phyloP scores from a whole-genome alignment of 176 grass and related monocot species.

The Raddia guianensis region DNA sequence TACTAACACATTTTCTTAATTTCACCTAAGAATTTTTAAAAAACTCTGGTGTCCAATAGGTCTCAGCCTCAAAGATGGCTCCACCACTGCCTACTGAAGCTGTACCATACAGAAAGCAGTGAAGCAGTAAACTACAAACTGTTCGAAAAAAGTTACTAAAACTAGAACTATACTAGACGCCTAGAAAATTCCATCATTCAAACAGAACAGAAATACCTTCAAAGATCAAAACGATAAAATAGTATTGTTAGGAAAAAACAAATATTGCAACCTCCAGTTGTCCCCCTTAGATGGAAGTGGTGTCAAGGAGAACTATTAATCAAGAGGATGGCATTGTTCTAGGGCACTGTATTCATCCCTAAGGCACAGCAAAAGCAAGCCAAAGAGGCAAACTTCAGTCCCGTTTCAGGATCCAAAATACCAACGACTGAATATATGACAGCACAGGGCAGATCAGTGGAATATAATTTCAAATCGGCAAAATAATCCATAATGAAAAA shows the following conservation, averaged over 20 bases:
- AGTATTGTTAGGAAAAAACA: neutral
- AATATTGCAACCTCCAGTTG: slow-evolving; percentile 14
- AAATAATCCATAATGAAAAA: neutral
- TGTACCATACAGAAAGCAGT: neutral
- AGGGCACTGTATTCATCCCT: slow-evolving; percentile 83
- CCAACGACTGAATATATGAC: neutral
- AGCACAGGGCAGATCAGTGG: neutral
- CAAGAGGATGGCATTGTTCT: slow-evolving; percentile 40
- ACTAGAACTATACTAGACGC: neutral
- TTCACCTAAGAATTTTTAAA: neutral
- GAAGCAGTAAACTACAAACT: neutral
- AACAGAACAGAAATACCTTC: neutral
- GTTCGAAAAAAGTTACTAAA: neutral
- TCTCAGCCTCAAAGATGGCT: neutral
- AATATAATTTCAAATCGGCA: neutral
- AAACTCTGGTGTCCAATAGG: neutral
- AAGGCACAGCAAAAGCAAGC: slow-evolving; percentile 43
- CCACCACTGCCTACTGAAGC: neutral
- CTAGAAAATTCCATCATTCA: neutral
- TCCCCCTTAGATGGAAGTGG: neutral
- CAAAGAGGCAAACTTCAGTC: slow-evolving; percentile 85
- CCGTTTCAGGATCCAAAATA: slow-evolving; percentile 22
- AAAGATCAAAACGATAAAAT: neutral
- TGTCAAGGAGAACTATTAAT: slow-evolving; percentile 37
- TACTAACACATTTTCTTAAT: neutral